These are phyloP conservation scores for Crithidia acanthocephali DNA, from an alignment of 208 protist genomes.

Conservation along the genomic window DNA sequence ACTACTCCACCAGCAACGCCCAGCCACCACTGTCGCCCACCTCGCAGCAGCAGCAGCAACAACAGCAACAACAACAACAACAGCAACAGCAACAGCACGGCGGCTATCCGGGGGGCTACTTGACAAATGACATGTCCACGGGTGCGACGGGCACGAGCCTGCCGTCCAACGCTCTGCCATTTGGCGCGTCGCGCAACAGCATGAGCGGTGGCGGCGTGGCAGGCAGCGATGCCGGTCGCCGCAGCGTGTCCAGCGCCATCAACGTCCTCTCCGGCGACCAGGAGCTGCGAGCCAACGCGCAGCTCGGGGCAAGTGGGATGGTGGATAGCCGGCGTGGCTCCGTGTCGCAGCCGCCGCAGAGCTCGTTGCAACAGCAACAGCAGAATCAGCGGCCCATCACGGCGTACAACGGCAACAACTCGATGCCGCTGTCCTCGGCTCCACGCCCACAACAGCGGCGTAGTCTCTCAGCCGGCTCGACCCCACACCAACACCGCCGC, in stretches of 20 bases:
- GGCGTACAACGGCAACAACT: conserved; percentile 6
- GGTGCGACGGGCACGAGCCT: background rate
- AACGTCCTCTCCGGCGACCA: conserved; percentile 48
- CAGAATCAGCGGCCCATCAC: conserved; percentile 10
- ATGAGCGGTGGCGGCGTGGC: background rate
- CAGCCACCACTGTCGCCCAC: conserved; percentile 1
- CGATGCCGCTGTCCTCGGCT: background rate
- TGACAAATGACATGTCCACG: conserved; percentile 3
- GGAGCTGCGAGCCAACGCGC: conserved; percentile 38
- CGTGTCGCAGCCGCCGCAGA: background rate
- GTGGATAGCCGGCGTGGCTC: conserved; percentile 14
- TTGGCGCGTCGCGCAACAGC: conserved; percentile 7
- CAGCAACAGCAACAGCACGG: conserved; percentile 16
- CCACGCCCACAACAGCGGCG: conserved; percentile 1
- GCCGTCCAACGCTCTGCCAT: background rate
- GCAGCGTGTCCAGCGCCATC: conserved; percentile 39
- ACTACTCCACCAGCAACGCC: conserved; percentile 17
- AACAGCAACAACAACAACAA: conserved; percentile 23
- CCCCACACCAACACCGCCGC: background rate
- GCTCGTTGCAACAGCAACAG: background rate
- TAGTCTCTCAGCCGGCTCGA: conserved; percentile 17
- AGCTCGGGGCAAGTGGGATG: conserved; percentile 13
- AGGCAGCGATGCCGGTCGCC: conserved; percentile 22
- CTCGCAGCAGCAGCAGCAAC: conserved; percentile 1
- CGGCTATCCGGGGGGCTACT: conserved; percentile 17